phyloP scores from a whole-genome alignment of 768 basidiomycete genomes.

The Boletus edulis region DNA sequence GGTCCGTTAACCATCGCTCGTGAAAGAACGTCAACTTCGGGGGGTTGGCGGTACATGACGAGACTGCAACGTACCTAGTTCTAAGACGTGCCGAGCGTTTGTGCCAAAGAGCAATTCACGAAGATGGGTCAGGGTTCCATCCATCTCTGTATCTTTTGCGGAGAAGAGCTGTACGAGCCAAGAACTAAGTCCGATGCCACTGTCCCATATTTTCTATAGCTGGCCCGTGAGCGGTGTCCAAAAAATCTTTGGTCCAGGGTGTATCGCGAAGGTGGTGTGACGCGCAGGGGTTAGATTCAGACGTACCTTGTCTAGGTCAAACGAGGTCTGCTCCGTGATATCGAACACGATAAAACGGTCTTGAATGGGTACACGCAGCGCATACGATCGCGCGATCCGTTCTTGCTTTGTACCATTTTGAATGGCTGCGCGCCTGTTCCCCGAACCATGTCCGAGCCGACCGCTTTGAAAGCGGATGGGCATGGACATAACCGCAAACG shows the following conservation, averaged over 20 bases:
- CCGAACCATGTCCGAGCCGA: conserved; percentile 12
- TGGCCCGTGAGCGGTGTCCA: conserved; percentile 10
- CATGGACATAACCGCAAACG: conserved; percentile 68
- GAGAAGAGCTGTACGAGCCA: conserved; percentile 56
- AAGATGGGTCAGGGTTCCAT: conserved; percentile 16
- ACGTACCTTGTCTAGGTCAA: conserved; percentile 89
- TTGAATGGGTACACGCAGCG: not conserved
- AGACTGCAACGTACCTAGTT: conserved; percentile 54
- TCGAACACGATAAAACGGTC: conserved; percentile 33
- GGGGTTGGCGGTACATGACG: not conserved
- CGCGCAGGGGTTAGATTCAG: not conserved
- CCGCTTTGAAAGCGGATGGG: conserved; percentile 48
- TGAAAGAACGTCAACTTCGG: too few species aligned
- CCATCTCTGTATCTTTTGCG: not conserved
- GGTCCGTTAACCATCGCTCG: not conserved
- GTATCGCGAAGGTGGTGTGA: not conserved
- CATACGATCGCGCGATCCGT: conserved; percentile 43
- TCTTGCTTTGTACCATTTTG: conserved; percentile 55
- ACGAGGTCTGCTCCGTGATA: conserved; percentile 80
- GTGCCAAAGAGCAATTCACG: conserved; percentile 40
- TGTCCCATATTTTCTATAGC: conserved; percentile 93
- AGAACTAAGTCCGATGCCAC: conserved; percentile 80
- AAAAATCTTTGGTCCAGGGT: too few species aligned
- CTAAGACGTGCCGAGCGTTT: conserved; percentile 49
- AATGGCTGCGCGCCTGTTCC: conserved; percentile 3